Conservation (phyloP, 1,284 basidiomycete species). For the Papiliotrema laurentii region DNA sequence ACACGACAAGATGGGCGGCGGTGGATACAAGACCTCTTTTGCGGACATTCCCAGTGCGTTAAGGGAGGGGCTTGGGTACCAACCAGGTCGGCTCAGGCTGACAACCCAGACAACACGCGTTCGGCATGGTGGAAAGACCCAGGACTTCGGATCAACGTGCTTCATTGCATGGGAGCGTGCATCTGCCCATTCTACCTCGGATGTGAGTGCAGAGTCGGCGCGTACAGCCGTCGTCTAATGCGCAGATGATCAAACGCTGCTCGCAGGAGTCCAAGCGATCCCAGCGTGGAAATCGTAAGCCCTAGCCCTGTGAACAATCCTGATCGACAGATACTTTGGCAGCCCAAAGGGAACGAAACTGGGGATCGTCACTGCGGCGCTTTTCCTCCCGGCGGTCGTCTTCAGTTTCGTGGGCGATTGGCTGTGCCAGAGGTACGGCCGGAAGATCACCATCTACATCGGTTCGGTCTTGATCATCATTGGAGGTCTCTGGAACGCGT, state of each 20-base stretch:
- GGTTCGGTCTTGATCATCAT: constrained; percentile 4
- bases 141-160: constrained; percentile 8
- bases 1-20: not conserved
- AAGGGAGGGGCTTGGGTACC: not conserved
- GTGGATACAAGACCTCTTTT: not conserved
- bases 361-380: constrained; percentile 10
- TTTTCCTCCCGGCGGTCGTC: constrained; percentile 9
- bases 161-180: constrained; percentile 8
- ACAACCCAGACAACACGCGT: constrained; percentile 12
- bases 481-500: constrained; percentile 4
- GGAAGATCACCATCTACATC: constrained; percentile 6
- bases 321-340: constrained; percentile 9
- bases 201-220: not conserved
- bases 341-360: constrained; percentile 8
- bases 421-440: constrained; percentile 4
- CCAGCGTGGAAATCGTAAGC: constrained; percentile 5
- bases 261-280: constrained; percentile 14
- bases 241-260: constrained; percentile 10
- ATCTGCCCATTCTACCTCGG: constrained; percentile 18
- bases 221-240: not conserved
- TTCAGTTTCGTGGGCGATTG: constrained; percentile 6
- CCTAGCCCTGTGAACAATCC: not conserved
- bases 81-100: not conserved
- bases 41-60: constrained; percentile 4
- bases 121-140: constrained; percentile 13